Evolutionary conservation across 1,139 yeast species (phyloP).

Genomic region (Hansenula sp.): DNA sequence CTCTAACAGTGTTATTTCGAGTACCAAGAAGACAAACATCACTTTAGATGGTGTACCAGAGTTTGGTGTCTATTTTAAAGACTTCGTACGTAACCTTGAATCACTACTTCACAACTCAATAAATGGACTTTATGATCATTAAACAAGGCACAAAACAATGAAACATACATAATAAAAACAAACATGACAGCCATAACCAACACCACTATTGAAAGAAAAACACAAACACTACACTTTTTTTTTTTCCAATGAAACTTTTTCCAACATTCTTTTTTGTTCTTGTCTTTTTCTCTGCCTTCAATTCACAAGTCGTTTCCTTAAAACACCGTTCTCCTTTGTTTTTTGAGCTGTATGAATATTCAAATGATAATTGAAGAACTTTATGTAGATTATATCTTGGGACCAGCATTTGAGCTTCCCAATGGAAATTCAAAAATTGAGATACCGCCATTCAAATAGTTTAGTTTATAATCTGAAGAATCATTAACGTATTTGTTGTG

Average conservation of each 20-base stretch:
- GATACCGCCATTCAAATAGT: constrained; percentile 5
- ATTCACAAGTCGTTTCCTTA: no score
- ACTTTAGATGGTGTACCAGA: constrained; percentile 3
- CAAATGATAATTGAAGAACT: no score
- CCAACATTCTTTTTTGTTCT: no score
- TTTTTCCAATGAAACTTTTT: no score
- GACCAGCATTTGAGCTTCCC: constrained; percentile 1
- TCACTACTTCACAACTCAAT: background rate
- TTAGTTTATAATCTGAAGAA: background rate
- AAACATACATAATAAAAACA: no score
- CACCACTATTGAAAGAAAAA: no score
- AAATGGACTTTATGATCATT: background rate
- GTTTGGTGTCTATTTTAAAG: background rate
- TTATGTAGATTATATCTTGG: background rate
- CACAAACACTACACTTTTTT: no score
- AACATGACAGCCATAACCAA: no score
- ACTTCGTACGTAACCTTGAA: background rate
- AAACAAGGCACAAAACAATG: no score
- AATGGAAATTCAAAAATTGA: constrained; percentile 12
- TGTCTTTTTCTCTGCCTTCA: no score
- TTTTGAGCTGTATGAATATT: no score
- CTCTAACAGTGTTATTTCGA: background rate
- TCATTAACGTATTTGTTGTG: background rate
- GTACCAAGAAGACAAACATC: background rate
- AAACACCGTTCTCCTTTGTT: no score